Percentiles rank a stretch among this genome's conserved stretches.
These are phyloP conservation scores for Hypsizygus marmoreus DNA, from an alignment of 768 basidiomycete species.

Conservation along the genomic window DNA sequence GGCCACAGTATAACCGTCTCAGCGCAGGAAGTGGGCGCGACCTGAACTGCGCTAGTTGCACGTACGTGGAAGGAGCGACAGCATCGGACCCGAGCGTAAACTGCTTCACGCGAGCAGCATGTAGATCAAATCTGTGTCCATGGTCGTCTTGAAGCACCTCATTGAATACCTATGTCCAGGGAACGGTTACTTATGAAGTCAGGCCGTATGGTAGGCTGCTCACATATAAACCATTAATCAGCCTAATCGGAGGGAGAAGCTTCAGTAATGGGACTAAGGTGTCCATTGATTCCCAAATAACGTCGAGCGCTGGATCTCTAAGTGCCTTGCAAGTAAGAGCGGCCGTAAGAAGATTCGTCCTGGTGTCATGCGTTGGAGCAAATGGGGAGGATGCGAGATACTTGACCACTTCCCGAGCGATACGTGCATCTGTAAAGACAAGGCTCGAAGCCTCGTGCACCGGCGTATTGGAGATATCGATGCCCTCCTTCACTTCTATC, in stretches of 20 bases:
- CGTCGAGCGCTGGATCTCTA: constrained; percentile 10
- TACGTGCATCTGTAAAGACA: no score
- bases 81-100: not conserved
- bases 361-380: no score
- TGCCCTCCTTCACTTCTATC: no score
- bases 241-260: constrained; percentile 5
- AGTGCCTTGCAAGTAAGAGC: constrained; percentile 14
- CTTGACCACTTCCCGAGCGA: no score
- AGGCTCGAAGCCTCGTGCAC: no score
- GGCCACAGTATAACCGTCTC: not conserved
- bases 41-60: constrained; percentile 1
- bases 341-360: constrained; percentile 1
- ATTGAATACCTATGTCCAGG: not conserved
- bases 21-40: constrained; percentile 6
- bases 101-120: constrained; percentile 1
- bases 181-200: not conserved
- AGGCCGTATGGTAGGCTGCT: not conserved
- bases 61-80: not conserved
- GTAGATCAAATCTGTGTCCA: constrained; percentile 3
- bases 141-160: no score
- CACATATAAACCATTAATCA: constrained; percentile 10
- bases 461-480: no score
- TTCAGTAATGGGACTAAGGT: constrained; percentile 9
- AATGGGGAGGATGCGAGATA: no score
- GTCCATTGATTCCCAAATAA: constrained; percentile 10